phyloP scores from a whole-genome alignment of 2,329 filamentous ascomycete species.

The Thelonectria olida region DNA sequence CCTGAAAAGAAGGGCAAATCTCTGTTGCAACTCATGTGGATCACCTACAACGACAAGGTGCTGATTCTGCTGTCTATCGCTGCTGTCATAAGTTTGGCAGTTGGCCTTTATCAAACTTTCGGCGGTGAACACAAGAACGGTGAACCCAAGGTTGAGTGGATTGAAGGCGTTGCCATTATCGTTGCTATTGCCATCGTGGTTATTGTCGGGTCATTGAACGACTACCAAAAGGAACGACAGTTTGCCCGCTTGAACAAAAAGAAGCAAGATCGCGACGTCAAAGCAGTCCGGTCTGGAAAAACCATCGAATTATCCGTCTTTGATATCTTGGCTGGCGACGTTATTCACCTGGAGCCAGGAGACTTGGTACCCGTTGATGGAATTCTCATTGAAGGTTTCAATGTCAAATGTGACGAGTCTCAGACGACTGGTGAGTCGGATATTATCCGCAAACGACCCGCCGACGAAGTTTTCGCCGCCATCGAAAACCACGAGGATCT shows the following conservation, averaged over 20 bases:
- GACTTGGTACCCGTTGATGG: conserved; percentile 80
- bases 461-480: conserved; percentile 74
- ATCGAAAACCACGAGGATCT: conserved; percentile 73
- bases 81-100: conserved; percentile 75
- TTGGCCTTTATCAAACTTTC: conserved; percentile 81
- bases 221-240: conserved; percentile 83
- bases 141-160: conserved; percentile 75
- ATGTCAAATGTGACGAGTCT: conserved; percentile 80
- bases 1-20: conserved; percentile 80
- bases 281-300: conserved; percentile 75
- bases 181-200: conserved; percentile 83
- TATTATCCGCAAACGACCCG: conserved; percentile 73
- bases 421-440: conserved; percentile 84
- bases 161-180: conserved; percentile 84
- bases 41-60: conserved; percentile 86
- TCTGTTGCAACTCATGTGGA: conserved; percentile 79
- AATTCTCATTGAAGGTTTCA: conserved; percentile 76
- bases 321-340: conserved; percentile 75
- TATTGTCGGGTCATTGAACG: conserved; percentile 78
- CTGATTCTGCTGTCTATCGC: conserved; percentile 76
- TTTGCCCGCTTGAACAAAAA: conserved; percentile 83
- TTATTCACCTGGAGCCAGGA: conserved; percentile 77
- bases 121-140: conserved; percentile 61
- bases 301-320: conserved; percentile 75
- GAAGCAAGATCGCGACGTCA: conserved; percentile 79